A percentile compares a stretch with the other conserved stretches of the same genome.
Conservation (phyloP, 441 rosid genomes). For the Syzygium syzygioides region DNA sequence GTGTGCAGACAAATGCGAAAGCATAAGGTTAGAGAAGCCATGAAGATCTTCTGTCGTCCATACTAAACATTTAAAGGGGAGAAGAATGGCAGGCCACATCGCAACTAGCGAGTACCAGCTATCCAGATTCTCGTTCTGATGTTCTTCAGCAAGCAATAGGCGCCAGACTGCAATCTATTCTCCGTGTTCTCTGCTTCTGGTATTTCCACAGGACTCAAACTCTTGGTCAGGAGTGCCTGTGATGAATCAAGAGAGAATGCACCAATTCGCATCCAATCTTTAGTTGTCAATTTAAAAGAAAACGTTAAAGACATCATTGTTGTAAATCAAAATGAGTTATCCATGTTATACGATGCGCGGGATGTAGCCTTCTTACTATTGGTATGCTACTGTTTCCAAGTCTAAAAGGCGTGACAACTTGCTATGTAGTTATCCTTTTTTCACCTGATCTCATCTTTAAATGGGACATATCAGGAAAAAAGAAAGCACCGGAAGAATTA, state of each 20-base stretch:
- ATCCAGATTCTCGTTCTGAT: constrained; percentile 90
- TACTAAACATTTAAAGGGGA: neutral
- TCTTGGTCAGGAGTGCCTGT: constrained; percentile 56
- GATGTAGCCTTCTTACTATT: neutral
- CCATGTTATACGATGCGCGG: neutral
- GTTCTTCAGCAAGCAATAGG: constrained; percentile 48
- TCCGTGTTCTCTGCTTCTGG: constrained; percentile 34
- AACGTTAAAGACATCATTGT: neutral
- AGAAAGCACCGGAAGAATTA: neutral
- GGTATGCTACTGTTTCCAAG: neutral
- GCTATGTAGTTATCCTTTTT: neutral
- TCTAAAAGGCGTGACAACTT: neutral
- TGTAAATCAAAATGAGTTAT: neutral
- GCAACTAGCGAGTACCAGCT: constrained; percentile 49
- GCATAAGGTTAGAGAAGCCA: neutral
- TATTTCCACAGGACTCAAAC: constrained; percentile 35
- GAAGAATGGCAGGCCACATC: neutral
- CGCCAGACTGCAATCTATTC: constrained; percentile 37
- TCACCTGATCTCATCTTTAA: neutral
- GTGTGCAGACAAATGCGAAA: constrained; percentile 17
- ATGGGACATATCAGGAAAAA: neutral
- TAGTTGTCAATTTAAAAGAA: constrained; percentile 5
- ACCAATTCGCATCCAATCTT: constrained; percentile 96
- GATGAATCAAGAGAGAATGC: constrained; percentile 70
- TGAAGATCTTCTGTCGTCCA: neutral